phyloP scores from a whole-genome alignment of 2,329 filamentous ascomycete species.

The Calonectria hawksworthii region DNA sequence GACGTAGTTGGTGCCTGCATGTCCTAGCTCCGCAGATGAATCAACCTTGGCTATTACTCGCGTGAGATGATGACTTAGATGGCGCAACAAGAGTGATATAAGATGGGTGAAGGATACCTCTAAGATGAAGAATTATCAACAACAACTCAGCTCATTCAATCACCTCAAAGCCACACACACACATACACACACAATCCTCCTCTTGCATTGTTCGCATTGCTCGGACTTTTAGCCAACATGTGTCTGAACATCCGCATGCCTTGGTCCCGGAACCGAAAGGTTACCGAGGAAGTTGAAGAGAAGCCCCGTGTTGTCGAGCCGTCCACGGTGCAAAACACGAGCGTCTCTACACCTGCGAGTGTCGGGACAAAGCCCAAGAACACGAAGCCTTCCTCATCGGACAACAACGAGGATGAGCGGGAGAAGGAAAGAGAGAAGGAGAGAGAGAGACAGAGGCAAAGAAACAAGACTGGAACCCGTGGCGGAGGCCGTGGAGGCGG shows the following conservation, averaged over 20 bases:
- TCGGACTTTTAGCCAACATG: background rate
- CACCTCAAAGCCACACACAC: background rate
- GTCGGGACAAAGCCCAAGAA: background rate
- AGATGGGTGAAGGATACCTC: background rate
- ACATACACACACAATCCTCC: background rate
- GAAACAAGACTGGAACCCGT: background rate
- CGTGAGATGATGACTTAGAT: background rate
- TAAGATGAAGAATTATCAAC: background rate
- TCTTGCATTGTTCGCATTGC: no score
- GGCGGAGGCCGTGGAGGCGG: background rate
- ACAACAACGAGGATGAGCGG: background rate
- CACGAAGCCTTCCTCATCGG: background rate
- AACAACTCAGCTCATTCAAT: background rate
- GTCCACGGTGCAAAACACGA: background rate
- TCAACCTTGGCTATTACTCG: background rate
- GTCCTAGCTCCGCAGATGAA: background rate
- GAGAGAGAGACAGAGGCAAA: background rate
- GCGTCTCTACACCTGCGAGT: background rate
- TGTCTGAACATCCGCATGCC: slow-evolving; percentile 3
- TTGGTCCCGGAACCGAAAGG: background rate
- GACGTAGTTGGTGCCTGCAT: background rate
- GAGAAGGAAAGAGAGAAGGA: background rate
- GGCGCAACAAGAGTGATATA: background rate
- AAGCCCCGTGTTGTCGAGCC: background rate
- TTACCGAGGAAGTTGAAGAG: background rate